phyloP scores from a whole-genome alignment of 1,284 basidiomycete genomes.

The Rhodotorula sp. region DNA sequence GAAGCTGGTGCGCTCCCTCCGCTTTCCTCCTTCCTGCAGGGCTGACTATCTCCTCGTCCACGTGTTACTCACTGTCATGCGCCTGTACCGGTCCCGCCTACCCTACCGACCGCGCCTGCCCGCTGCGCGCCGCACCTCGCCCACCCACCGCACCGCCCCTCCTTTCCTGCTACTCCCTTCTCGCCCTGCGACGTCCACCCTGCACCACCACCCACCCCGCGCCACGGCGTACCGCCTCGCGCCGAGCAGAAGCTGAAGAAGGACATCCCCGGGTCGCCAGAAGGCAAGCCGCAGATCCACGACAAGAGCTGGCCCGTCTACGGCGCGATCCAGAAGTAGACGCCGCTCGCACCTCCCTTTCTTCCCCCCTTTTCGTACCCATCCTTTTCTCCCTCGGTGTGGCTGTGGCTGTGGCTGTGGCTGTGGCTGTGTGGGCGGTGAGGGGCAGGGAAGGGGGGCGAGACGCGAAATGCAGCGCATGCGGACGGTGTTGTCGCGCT shows the following conservation, averaged over 20 bases:
- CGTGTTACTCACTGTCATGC: background rate
- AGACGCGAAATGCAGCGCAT: conserved; percentile 9
- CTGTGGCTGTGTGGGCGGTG: background rate
- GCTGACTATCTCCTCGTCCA: background rate
- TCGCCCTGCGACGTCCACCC: background rate
- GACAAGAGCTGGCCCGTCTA: conserved; percentile 67
- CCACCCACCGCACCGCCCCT: too few species aligned
- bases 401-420: background rate
- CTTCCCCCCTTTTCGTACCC: background rate
- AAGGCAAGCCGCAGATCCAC: conserved; percentile 81
- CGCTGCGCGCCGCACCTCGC: background rate
- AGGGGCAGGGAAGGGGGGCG: background rate
- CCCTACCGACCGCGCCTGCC: too few species aligned
- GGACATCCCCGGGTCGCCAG: conserved; percentile 86
- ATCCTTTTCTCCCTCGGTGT: background rate
- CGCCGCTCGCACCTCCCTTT: too few species aligned
- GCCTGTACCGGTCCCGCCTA: too few species aligned
- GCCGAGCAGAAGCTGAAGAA: conserved; percentile 77
- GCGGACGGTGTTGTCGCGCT: background rate
- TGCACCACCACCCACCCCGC: background rate
- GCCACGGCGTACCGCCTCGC: conserved; percentile 5
- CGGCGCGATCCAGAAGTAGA: conserved; percentile 46
- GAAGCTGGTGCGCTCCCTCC: conserved; percentile 64
- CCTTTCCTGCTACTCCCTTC: background rate
- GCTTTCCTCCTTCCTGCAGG: too few species aligned